phyloP scores from a whole-genome alignment of 2,329 filamentous ascomycete species.

The Fusarium tuaranense region DNA sequence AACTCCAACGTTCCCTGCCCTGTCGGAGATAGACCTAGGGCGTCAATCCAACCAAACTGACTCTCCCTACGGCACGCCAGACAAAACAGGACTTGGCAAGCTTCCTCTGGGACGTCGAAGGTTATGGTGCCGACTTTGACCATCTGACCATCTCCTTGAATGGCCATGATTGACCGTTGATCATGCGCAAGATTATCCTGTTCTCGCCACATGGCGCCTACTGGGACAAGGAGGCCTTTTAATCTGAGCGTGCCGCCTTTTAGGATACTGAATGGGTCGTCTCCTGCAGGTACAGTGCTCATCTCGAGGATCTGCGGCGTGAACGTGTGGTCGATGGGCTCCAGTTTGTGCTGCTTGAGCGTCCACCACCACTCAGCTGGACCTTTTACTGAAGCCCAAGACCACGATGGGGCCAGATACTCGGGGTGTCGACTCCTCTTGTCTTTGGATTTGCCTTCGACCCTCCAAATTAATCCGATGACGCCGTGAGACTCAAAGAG shows the following conservation, averaged over 20 bases:
- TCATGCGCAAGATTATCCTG: neutral
- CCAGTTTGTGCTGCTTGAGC: neutral
- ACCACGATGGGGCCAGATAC: conserved; percentile 5
- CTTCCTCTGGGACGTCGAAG: neutral
- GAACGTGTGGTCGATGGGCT: neutral
- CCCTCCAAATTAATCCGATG: neutral
- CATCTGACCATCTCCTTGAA: neutral
- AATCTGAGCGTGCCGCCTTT: neutral
- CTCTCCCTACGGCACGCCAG: neutral
- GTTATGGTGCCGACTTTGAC: neutral
- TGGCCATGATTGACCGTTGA: neutral
- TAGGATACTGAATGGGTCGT: neutral
- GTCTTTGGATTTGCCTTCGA: neutral
- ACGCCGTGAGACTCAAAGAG: conserved; percentile 1
- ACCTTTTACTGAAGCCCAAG: conserved; percentile 7
- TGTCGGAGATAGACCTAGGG: neutral
- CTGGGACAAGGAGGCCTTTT: neutral
- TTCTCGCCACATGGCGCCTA: neutral
- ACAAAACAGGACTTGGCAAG: neutral
- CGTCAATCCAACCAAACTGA: neutral
- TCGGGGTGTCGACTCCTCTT: neutral
- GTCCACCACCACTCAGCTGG: neutral
- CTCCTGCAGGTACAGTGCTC: neutral
- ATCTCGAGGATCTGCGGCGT: neutral
- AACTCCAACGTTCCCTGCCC: neutral